Conservation (phyloP, 352 stramenopile species). For the Phytophthora constricta region DNA sequence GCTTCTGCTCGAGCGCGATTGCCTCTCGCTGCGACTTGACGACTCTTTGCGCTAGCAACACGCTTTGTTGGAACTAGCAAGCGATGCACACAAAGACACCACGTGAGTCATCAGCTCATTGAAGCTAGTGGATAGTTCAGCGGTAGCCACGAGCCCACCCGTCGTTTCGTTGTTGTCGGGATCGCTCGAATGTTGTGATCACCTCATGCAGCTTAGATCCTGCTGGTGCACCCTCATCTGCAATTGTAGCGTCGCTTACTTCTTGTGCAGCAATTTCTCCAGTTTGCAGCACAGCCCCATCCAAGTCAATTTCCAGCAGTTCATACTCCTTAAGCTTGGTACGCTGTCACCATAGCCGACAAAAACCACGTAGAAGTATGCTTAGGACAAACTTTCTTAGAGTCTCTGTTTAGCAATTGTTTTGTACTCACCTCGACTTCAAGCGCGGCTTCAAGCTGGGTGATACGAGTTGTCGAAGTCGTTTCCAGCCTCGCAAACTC, state of each 20-base stretch:
- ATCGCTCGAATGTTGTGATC: constrained; percentile 73
- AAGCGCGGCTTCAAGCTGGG: constrained; percentile 59
- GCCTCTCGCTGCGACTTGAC: constrained; percentile 69
- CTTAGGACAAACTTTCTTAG: too few relatives aligned
- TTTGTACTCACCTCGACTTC: constrained; percentile 50
- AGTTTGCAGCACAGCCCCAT: constrained; percentile 70
- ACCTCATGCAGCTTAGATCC: constrained; percentile 46
- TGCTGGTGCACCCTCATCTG: not conserved
- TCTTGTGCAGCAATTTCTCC: constrained; percentile 41
- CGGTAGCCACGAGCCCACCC: constrained; percentile 36
- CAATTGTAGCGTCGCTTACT: not conserved
- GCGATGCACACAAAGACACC: not conserved
- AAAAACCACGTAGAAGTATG: too few relatives aligned
- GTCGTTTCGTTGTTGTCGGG: constrained; percentile 66
- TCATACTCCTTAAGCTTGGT: constrained; percentile 78
- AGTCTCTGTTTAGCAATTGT: not conserved
- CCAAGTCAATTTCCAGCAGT: constrained; percentile 74
- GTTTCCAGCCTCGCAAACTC: constrained; percentile 76
- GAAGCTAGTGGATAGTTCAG: not conserved
- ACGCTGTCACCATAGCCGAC: constrained; percentile 28
- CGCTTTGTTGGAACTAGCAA: constrained; percentile 79
- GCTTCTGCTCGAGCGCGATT: constrained; percentile 47
- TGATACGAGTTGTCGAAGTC: constrained; percentile 65
- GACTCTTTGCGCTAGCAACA: constrained; percentile 68
- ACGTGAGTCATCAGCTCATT: not conserved